Conservation (phyloP, 352 stramenopile species). For the Pythium rhizo-oryzae region DNA sequence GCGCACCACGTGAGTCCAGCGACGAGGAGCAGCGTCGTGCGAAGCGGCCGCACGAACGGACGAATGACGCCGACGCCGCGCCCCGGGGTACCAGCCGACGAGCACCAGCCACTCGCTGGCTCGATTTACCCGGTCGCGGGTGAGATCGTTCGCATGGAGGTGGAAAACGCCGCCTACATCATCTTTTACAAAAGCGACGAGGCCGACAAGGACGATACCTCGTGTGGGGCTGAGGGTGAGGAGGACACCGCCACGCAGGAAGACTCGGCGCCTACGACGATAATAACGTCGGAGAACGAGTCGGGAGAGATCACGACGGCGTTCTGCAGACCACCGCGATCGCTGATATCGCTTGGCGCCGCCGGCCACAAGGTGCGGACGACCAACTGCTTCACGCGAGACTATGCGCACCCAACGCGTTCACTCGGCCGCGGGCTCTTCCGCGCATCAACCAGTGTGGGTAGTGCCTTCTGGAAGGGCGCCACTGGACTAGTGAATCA, state of each 20-base stretch:
- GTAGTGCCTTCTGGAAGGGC: constrained; percentile 83
- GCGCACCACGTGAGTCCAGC: constrained; percentile 38
- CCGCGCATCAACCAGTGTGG: constrained; percentile 84
- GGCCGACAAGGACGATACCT: constrained; percentile 39
- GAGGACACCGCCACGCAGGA: constrained; percentile 33
- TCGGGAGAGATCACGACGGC: constrained; percentile 27
- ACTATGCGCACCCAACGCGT: constrained; percentile 78
- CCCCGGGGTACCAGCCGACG: constrained; percentile 52
- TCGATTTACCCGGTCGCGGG: constrained; percentile 74
- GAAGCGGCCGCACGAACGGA: constrained; percentile 40
- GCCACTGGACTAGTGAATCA: constrained; percentile 83
- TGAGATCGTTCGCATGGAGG: constrained; percentile 69
- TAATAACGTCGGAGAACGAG: neutral
- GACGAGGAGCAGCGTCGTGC: constrained; percentile 24
- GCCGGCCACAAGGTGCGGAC: constrained; percentile 87
- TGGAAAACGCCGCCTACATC: constrained; percentile 84
- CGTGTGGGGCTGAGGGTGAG: constrained; percentile 32
- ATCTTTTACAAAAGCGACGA: constrained; percentile 89
- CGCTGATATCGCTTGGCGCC: constrained; percentile 77
- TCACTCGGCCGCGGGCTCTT: constrained; percentile 80
- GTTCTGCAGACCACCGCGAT: constrained; percentile 55
- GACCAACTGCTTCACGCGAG: constrained; percentile 83
- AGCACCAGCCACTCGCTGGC: constrained; percentile 65
- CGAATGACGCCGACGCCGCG: constrained; percentile 65
- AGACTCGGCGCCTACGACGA: constrained; percentile 29